Evolutionary conservation across 768 basidiomycete species (phyloP), one percentile per base, ranked within the genome.

Genomic region (Leucosporidium scottii): DNA sequence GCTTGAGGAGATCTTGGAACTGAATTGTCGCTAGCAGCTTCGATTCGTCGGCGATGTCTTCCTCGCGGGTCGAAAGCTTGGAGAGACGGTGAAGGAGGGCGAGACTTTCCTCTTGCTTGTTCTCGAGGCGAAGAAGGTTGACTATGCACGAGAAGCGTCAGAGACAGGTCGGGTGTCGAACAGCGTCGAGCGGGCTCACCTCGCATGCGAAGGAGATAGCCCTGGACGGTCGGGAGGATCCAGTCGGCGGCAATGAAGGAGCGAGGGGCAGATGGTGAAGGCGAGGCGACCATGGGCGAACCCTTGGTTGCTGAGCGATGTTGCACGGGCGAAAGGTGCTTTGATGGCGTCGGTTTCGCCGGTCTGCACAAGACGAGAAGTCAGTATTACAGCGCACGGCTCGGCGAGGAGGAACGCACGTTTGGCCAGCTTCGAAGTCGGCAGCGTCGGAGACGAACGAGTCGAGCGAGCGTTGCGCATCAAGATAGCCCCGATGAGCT

Each of bases 1-100:
- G 85, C 48, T 83, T 82, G 72, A 93, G 86, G 1, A 88, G 88
- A 31, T 86, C 84, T 61, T 89, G 85, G 34, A 97, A 79, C 1
- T 85, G 86, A n/a, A 94, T 79, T 70, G 84, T 86, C 0, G 87
- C 93, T 75, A 90, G 82, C 0, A 96, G 79, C 4, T 84, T 82
- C 72, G 85, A 84, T 75, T 90, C 86, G 75, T 90, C 87, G 15
- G 86, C 86, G 89, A 82, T 6, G 80, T 80, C 12, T 84, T 85
- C 36, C 81, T 81, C 7, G 86, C 85, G 25, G 88, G 77, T 0
- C 81, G 79, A 65, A 83, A 79, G 61, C 87, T 81, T 69, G 2
- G 65, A 20, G 6, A 72, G 62, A 0, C 83, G 84, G 36, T 86
- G 81, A 0, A 93, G 78, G 21, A 90, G 76, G 0, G 75, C 74